Percentiles rank a stretch among this genome's conserved stretches.
These are phyloP conservation scores for Hypholoma sublateritium DNA, from an alignment of 768 basidiomycete species.

Conservation along the genomic window DNA sequence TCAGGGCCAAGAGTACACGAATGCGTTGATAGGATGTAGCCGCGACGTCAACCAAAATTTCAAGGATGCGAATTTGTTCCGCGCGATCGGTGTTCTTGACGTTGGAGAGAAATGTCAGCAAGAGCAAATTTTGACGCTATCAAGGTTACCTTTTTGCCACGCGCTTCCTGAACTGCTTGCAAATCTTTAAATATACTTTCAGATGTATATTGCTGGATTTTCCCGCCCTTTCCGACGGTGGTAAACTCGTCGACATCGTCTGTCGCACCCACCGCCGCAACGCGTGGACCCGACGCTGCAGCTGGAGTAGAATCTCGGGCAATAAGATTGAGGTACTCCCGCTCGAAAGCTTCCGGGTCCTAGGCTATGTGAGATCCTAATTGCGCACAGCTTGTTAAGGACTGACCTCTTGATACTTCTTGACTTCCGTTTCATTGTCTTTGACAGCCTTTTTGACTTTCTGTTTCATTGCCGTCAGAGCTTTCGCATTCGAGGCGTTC, in stretches of 20 bases:
- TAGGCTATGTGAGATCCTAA: slow-evolving; percentile 27
- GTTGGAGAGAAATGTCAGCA: slow-evolving; percentile 28
- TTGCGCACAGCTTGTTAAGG: not conserved
- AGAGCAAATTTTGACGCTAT: not conserved
- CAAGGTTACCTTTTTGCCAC: slow-evolving; percentile 87
- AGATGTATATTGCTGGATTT: slow-evolving; percentile 74
- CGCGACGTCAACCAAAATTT: slow-evolving; percentile 83
- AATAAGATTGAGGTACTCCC: slow-evolving; percentile 60
- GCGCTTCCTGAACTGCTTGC: slow-evolving; percentile 87
- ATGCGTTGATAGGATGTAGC: slow-evolving; percentile 90
- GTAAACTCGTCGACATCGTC: slow-evolving; percentile 73
- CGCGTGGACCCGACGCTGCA: slow-evolving; percentile 33
- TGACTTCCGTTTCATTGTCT: slow-evolving; percentile 83
- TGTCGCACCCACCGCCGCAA: slow-evolving; percentile 34
- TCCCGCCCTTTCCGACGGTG: slow-evolving; percentile 90
- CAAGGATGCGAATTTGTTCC: slow-evolving; percentile 91
- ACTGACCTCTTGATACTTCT: slow-evolving; percentile 75
- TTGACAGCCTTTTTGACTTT: slow-evolving; percentile 90
- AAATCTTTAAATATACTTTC: slow-evolving; percentile 92
- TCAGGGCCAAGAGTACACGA: slow-evolving; percentile 88
- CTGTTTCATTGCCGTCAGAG: slow-evolving; percentile 97
- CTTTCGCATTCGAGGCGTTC: slow-evolving; percentile 91
- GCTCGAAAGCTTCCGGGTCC: slow-evolving; percentile 89
- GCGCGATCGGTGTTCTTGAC: slow-evolving; percentile 86
- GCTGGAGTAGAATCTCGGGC: slow-evolving; percentile 42